Conservation (phyloP, 1,284 basidiomycete species). For the Fomitopsis schrenkii region DNA sequence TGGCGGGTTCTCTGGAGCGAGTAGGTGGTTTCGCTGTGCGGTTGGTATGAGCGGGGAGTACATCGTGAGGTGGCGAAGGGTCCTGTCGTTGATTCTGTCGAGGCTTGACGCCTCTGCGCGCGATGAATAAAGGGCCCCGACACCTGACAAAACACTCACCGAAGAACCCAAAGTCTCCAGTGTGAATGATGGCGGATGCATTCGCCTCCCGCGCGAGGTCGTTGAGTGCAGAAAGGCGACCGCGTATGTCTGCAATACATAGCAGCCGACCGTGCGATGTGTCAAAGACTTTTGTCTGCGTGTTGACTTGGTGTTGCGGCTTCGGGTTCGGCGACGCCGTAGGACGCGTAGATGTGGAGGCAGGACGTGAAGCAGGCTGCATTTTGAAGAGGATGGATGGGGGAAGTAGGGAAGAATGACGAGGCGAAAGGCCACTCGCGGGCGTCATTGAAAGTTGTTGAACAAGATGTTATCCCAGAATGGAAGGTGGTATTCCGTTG, state of each 20-base stretch:
- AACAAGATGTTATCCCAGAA: too few relatives aligned
- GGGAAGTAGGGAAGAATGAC: constrained; percentile 2
- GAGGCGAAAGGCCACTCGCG: constrained; percentile 3
- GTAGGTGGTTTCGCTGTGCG: constrained; percentile 77
- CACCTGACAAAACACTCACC: constrained; percentile 40
- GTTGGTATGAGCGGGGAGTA: constrained; percentile 95
- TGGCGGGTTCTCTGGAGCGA: constrained; percentile 62
- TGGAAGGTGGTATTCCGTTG: neutral
- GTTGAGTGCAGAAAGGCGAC: constrained; percentile 84
- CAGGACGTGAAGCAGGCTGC: constrained; percentile 45
- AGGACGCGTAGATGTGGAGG: constrained; percentile 55
- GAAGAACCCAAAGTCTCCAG: constrained; percentile 99
- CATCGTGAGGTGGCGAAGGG: constrained; percentile 93
- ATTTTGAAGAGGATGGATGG: constrained; percentile 21
- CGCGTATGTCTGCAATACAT: constrained; percentile 95
- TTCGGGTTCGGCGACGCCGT: constrained; percentile 53
- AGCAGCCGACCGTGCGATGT: constrained; percentile 83
- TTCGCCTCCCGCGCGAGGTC: constrained; percentile 85
- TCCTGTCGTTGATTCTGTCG: constrained; percentile 89
- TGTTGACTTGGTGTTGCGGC: constrained; percentile 53
- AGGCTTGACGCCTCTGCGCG: constrained; percentile 71
- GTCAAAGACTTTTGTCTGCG: constrained; percentile 75
- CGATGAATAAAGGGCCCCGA: constrained; percentile 3
- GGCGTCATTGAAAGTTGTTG: neutral
- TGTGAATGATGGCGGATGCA: constrained; percentile 95